phyloP scores from a whole-genome alignment of 768 basidiomycete species.

The Mycena venus region DNA sequence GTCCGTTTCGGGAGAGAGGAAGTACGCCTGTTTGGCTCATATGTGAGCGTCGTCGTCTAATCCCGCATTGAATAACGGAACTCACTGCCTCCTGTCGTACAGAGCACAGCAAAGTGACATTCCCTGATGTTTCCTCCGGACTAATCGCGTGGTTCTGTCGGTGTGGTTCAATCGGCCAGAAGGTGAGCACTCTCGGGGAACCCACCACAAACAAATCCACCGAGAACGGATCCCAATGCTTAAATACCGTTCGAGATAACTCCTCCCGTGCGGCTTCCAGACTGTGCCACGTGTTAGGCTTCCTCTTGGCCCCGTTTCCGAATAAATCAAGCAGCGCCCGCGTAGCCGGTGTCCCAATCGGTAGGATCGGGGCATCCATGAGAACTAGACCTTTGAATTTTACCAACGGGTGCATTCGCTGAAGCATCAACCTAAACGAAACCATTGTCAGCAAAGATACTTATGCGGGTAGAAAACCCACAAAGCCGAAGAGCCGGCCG shows the following conservation, averaged over 20 bases:
- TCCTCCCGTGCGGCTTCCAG: constrained; percentile 14
- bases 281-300: constrained; percentile 31
- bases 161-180: neutral
- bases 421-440: constrained; percentile 28
- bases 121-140: neutral
- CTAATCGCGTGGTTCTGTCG: constrained; percentile 21
- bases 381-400: constrained; percentile 27
- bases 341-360: constrained; percentile 20
- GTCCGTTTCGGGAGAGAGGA: constrained; percentile 25
- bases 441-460: neutral
- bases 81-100: constrained; percentile 33
- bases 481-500: constrained; percentile 31
- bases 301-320: constrained; percentile 32
- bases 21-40: constrained; percentile 28
- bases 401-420: constrained; percentile 13
- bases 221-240: constrained; percentile 27
- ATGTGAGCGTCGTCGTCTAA: neutral
- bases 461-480: neutral
- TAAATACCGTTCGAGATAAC: constrained; percentile 27
- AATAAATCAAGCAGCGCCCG: constrained; percentile 26
- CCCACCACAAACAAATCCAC: constrained; percentile 31
- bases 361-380: constrained; percentile 36
- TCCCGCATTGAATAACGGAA: neutral
- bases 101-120: constrained; percentile 31
- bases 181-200: neutral